Conservation (phyloP, 2,329 filamentous ascomycete species). For the Pseudogymnoascus sp. region DNA sequence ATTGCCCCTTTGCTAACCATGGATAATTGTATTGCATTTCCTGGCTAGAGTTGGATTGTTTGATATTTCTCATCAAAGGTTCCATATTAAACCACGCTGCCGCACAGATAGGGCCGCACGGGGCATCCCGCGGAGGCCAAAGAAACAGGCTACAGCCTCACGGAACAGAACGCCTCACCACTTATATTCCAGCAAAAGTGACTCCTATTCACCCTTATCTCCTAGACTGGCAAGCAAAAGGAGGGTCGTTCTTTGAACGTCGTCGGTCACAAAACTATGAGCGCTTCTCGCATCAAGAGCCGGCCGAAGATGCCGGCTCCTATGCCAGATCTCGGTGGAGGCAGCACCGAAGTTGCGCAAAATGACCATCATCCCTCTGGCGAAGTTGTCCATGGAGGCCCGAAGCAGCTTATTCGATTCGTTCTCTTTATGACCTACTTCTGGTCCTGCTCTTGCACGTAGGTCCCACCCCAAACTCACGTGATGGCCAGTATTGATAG, state of each 20-base stretch:
- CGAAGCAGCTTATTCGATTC: conserved; percentile 24
- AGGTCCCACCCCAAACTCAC: conserved; percentile 15
- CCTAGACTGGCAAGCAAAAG: not conserved
- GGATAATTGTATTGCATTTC: not conserved
- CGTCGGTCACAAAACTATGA: not conserved
- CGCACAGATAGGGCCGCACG: not conserved
- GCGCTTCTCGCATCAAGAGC: conserved; percentile 6
- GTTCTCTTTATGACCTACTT: conserved; percentile 25
- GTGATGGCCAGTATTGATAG: conserved; percentile 10
- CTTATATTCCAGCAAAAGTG: not conserved
- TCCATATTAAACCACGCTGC: not conserved
- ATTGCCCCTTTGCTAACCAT: not conserved
- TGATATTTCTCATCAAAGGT: not conserved
- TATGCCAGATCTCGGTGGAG: conserved; percentile 12
- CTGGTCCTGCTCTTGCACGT: conserved; percentile 24
- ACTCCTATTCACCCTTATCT: not conserved
- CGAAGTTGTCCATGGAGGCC: conserved; percentile 26
- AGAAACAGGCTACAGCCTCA: not conserved
- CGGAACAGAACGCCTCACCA: not conserved
- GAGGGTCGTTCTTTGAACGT: not conserved
- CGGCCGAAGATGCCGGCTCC: conserved; percentile 11
- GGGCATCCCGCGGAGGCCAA: not conserved
- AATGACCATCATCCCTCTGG: conserved; percentile 27
- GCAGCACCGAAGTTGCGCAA: conserved; percentile 15
- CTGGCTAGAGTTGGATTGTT: not conserved